Evolutionary conservation across 2,329 filamentous ascomycete species (phyloP).

Genomic region (Colletotrichum navitas): DNA sequence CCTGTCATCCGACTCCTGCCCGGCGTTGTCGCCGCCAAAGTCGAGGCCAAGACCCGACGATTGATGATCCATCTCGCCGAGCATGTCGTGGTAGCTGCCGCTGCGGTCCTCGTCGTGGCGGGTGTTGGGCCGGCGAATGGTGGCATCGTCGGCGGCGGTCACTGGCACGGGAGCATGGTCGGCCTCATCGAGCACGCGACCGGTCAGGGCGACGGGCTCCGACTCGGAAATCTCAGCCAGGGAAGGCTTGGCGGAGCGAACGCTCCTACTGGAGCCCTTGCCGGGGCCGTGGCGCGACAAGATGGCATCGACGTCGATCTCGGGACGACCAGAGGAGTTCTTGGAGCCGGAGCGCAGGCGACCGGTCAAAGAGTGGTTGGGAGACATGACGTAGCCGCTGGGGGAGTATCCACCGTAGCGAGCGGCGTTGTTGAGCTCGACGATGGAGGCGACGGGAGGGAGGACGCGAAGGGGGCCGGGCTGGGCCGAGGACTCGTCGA

Average conservation of each 20-base stretch:
- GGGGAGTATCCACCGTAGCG: slow-evolving; percentile 79
- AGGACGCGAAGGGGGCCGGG: slow-evolving; percentile 55
- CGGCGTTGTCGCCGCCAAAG: slow-evolving; percentile 29
- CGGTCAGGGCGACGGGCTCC: slow-evolving; percentile 64
- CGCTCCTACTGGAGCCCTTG: slow-evolving; percentile 66
- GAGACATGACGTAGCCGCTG: slow-evolving; percentile 75
- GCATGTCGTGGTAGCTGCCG: slow-evolving; percentile 47
- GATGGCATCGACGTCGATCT: slow-evolving; percentile 56
- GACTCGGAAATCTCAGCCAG: slow-evolving; percentile 70
- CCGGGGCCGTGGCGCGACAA: slow-evolving; percentile 67
- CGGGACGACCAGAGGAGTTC: slow-evolving; percentile 57
- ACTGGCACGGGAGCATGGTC: slow-evolving; percentile 54
- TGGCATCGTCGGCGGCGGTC: slow-evolving; percentile 54
- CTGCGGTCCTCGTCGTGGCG: slow-evolving; percentile 33
- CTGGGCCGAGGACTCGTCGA: slow-evolving; percentile 45
- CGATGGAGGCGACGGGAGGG: slow-evolving; percentile 71
- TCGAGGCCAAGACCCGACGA: slow-evolving; percentile 29
- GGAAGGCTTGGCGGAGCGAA: slow-evolving; percentile 63
- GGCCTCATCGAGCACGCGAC: slow-evolving; percentile 66
- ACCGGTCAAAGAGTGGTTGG: slow-evolving; percentile 71
- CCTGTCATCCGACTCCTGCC: slow-evolving; percentile 40
- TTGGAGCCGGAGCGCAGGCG: slow-evolving; percentile 69
- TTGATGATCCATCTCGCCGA: slow-evolving; percentile 50
- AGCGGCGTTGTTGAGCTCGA: slow-evolving; percentile 76
- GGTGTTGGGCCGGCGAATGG: slow-evolving; percentile 48